These are phyloP conservation scores for Epichloe sylvatica DNA, from an alignment of 2,329 filamentous ascomycete species.

Conservation along the genomic window DNA sequence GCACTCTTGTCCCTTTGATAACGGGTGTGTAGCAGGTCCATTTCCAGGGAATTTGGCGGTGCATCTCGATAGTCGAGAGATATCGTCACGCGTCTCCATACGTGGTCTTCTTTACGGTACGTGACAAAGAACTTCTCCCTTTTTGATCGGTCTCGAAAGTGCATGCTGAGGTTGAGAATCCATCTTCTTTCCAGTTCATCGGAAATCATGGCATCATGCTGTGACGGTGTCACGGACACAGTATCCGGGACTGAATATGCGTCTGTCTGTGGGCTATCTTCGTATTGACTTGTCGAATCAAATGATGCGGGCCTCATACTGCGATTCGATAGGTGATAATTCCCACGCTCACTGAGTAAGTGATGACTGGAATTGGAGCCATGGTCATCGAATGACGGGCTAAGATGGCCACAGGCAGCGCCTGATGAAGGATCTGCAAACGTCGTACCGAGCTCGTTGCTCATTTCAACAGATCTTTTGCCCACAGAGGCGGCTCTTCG, in stretches of 20 bases:
- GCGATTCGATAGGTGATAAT: neutral
- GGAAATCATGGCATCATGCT: conserved; percentile 52
- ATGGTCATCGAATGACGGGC: conserved; percentile 2
- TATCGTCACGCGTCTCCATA: conserved; percentile 80
- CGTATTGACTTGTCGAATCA: neutral
- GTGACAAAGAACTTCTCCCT: conserved; percentile 98
- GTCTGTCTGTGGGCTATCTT: conserved; percentile 15
- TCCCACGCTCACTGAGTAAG: neutral
- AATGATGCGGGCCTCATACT: neutral
- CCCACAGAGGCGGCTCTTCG: conserved; percentile 59
- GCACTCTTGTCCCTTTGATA: conserved; percentile 87
- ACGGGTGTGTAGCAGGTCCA: conserved; percentile 60
- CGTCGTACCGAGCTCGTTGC: conserved; percentile 13
- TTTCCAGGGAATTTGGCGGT: conserved; percentile 68
- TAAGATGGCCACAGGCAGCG: conserved; percentile 30
- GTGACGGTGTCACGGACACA: conserved; percentile 35
- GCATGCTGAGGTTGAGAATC: conserved; percentile 98
- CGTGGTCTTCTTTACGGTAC: conserved; percentile 64
- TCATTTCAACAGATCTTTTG: conserved; percentile 15
- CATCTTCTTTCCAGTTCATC: conserved; percentile 76
- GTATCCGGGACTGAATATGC: conserved; percentile 25
- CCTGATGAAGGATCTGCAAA: conserved; percentile 28
- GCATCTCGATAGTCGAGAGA: conserved; percentile 85
- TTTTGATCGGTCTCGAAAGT: conserved; percentile 83
- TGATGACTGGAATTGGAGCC: neutral